Evolutionary conservation across 2,329 filamentous ascomycete genomes (phyloP).

Genomic region (Trichoderma sp.): DNA sequence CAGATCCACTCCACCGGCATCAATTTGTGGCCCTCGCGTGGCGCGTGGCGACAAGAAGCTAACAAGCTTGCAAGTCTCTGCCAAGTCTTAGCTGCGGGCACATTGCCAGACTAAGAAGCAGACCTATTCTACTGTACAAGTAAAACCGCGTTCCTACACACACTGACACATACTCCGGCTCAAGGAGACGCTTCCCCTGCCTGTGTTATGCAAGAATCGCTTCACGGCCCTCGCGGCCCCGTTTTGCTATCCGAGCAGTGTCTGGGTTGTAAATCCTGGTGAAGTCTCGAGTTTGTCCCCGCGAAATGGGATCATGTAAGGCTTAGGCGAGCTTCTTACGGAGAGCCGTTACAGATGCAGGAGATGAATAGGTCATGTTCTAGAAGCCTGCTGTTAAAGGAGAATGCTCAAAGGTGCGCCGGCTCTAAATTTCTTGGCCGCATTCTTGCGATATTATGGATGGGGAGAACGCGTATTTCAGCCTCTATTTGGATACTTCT

Average conservation of each 20-base stretch:
- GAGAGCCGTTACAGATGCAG: neutral
- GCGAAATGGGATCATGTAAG: neutral
- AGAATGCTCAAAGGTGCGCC: neutral
- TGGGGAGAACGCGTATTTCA: neutral
- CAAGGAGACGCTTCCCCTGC: neutral
- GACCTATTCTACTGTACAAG: neutral
- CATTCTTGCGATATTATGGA: neutral
- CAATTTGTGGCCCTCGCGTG: constrained; percentile 1
- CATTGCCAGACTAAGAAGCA: neutral
- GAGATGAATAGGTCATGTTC: neutral
- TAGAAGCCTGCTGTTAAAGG: neutral
- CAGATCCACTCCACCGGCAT: neutral
- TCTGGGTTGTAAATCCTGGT: neutral
- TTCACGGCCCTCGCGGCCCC: neutral
- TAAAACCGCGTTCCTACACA: neutral
- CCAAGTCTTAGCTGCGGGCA: neutral
- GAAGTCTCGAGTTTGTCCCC: neutral
- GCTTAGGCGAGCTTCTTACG: neutral
- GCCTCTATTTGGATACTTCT: neutral
- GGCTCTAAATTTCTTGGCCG: neutral
- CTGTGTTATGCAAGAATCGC: neutral
- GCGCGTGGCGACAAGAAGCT: neutral
- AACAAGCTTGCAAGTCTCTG: neutral
- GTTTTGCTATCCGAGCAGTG: neutral
- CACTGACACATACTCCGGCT: neutral